Evolutionary conservation across 106 monocot genomes (phyloP).

Genomic region (Allium cepa): DNA sequence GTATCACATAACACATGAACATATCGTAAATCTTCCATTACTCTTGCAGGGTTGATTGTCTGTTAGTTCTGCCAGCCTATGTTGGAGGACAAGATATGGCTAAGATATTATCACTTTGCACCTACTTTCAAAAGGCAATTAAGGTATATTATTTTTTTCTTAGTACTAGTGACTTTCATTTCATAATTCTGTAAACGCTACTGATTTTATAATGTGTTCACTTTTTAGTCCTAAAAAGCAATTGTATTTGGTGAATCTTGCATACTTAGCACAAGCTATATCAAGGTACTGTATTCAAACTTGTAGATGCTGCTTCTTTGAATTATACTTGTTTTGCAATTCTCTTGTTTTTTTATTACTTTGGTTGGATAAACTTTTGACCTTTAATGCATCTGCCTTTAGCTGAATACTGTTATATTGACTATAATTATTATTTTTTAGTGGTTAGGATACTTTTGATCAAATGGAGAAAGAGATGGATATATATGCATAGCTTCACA

Average conservation of each 20-base stretch:
- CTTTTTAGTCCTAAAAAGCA: conserved; percentile 55
- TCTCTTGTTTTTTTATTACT: too few species aligned
- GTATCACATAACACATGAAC: too few species aligned
- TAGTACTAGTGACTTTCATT: not conserved
- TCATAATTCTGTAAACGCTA: conserved; percentile 13
- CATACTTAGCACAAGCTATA: conserved; percentile 44
- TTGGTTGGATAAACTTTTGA: too few species aligned
- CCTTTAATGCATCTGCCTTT: too few species aligned
- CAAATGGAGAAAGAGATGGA: conserved; percentile 69
- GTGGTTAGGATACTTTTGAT: conserved; percentile 53
- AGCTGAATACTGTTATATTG: too few species aligned
- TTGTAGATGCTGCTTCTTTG: not conserved
- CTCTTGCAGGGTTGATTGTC: conserved; percentile 65
- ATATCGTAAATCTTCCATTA: not conserved
- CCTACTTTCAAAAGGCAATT: conserved; percentile 64
- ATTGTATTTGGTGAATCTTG: conserved; percentile 49
- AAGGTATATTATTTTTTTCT: conserved; percentile 33
- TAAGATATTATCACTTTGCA: conserved; percentile 67
- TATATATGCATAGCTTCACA: conserved; percentile 23
- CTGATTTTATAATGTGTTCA: not conserved
- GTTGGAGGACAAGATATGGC: conserved; percentile 55
- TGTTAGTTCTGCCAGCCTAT: conserved; percentile 72
- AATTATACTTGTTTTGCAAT: too few species aligned
- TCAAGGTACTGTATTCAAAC: conserved; percentile 30
- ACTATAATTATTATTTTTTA: too few species aligned